Evolutionary conservation across 2,329 filamentous ascomycete species (phyloP), one percentile per base, ranked within the genome.

Genomic region (Coniella lustricola): DNA sequence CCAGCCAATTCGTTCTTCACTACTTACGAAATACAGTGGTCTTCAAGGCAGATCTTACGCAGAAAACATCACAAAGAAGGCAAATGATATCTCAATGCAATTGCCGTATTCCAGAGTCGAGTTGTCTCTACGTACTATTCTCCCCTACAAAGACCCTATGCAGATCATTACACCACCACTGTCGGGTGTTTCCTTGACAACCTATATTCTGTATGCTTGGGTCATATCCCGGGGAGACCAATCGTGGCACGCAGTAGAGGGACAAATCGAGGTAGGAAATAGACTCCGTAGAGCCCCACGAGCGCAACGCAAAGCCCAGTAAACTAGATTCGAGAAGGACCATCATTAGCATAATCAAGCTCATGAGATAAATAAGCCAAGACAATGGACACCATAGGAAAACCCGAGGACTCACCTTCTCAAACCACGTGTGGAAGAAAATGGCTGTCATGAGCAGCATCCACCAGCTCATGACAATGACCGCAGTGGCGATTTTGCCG

Each of bases 401-500:
- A 13, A 4, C 9, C 16, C 8, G 9, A 33, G 10, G 35, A 63
- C 75, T 60, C 59, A 87, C 85, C 84, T 97, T 98, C 72, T 98
- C 93, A 59, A 94, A 84, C 90, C 91, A 97, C 0, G 93, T 98
- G 67, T 98, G 93, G 62, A 98, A 98, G 74, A 91, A 98, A 34
- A 94, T 90, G 3, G 90, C 90, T 35, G 93, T 98, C 93, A 98
- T 98, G 53, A 97, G 74, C 63, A 98, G 67, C 93, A 98, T 98
- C 88, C 93, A 97, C 72, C 84, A 79, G 61, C 84, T 88, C 61
- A 96, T 60, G 0, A 67, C 82, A 16, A 85, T 76, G 21, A 96
- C 80, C 0, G 62, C 75, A 20, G 76, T 67, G 54, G 82, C 77
- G 55, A 85, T 69, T 73, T 79, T 71, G 57, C 68, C 68, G 8